These are phyloP conservation scores for Cytospora piceae DNA, from an alignment of 2,329 filamentous ascomycete genomes.

Conservation along the genomic window DNA sequence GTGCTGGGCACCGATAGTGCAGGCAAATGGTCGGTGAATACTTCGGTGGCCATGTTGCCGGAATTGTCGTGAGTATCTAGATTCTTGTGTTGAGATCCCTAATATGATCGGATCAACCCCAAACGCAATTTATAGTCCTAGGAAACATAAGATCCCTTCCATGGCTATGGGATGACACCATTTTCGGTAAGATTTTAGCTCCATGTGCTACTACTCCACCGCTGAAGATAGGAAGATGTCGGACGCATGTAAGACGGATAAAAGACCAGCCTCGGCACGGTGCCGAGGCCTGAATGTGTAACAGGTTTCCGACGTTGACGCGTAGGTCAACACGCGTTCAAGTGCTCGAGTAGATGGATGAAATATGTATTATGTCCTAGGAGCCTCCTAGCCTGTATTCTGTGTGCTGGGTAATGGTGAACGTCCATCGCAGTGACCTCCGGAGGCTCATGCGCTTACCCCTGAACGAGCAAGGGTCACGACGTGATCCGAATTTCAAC, in stretches of 20 bases:
- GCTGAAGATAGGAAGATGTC: neutral
- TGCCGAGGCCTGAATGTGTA: neutral
- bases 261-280: neutral
- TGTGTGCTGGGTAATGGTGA: no score
- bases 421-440: no score
- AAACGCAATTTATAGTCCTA: neutral
- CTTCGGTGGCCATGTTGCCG: slow-evolving; percentile 11
- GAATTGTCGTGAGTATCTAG: neutral
- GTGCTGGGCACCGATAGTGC: neutral
- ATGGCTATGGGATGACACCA: neutral
- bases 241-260: neutral
- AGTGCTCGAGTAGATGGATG: no score
- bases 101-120: neutral
- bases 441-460: neutral
- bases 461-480: slow-evolving; percentile 3
- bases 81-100: neutral
- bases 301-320: neutral
- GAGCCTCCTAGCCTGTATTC: no score
- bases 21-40: neutral
- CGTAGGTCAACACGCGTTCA: neutral
- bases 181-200: no score
- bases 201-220: no score
- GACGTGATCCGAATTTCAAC: neutral
- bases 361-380: no score
- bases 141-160: neutral